These are phyloP conservation scores for Pyracantha coccinea DNA, from an alignment of 331 rosid species.

Conservation along the genomic window DNA sequence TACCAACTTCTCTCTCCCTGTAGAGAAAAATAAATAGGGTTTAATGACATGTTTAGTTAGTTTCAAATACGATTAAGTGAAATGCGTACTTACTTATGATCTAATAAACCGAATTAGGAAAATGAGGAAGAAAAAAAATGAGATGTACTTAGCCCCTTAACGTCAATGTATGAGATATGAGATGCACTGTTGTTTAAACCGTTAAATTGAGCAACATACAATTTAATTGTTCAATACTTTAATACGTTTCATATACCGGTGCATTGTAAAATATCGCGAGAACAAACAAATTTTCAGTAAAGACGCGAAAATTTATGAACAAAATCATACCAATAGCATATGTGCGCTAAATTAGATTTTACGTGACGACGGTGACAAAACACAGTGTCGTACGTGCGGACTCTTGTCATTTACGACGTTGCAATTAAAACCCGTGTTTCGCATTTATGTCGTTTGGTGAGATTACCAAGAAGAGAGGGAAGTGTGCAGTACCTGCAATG, in stretches of 20 bases:
- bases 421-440: slow-evolving; percentile 26
- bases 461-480: background rate
- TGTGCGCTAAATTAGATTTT: slow-evolving; percentile 11
- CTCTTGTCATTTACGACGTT: slow-evolving; percentile 11
- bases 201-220: too few relatives aligned
- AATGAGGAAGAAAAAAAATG: background rate
- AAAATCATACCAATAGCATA: background rate
- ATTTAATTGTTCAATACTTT: too few relatives aligned
- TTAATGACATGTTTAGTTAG: background rate
- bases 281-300: background rate
- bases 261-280: background rate
- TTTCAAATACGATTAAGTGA: background rate
- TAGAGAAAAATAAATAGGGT: background rate
- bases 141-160: background rate
- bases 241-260: fast-evolving
- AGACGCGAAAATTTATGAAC: background rate
- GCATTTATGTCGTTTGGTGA: slow-evolving; percentile 26
- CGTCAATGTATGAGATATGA: background rate
- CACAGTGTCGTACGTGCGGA: background rate
- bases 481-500: slow-evolving; percentile 64
- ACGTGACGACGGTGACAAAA: slow-evolving; percentile 17
- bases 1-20: slow-evolving; percentile 84
- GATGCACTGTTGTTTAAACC: background rate
- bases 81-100: background rate
- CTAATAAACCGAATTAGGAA: background rate